phyloP scores from a whole-genome alignment of 2,329 filamentous ascomycete genomes.

The Dichotomopilus funicola region DNA sequence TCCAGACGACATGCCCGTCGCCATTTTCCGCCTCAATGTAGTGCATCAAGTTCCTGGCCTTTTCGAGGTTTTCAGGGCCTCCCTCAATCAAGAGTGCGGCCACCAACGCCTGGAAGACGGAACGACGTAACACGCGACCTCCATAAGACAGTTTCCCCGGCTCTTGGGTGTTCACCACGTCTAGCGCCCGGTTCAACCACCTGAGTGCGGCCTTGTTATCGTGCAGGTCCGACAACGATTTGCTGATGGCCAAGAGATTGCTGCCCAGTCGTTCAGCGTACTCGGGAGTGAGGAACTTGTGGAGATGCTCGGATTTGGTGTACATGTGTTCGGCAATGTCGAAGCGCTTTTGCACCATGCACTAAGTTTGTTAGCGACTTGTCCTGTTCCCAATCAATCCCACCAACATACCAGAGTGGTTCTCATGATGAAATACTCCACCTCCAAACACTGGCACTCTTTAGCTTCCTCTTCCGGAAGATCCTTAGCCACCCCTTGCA shows the following conservation, averaged over 20 bases:
- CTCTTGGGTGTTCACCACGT: conserved; percentile 50
- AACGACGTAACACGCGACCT: conserved; percentile 57
- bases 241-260: conserved; percentile 66
- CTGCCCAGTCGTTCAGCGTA: conserved; percentile 59
- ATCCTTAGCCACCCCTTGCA: conserved; percentile 29
- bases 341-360: conserved; percentile 65
- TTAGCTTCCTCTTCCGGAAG: conserved; percentile 28
- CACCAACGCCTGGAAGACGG: conserved; percentile 59
- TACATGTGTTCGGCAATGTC: conserved; percentile 78
- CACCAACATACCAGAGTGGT: conserved; percentile 53
- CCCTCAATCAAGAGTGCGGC: conserved; percentile 46
- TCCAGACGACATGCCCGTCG: conserved; percentile 56
- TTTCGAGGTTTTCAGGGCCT: conserved; percentile 38
- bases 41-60: conserved; percentile 51
- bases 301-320: conserved; percentile 45
- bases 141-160: conserved; percentile 51
- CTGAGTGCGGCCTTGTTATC: conserved; percentile 51
- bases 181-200: conserved; percentile 68
- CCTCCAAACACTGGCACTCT: conserved; percentile 37
- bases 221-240: conserved; percentile 44
- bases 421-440: conserved; percentile 60
- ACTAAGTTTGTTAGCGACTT: conserved; percentile 38
- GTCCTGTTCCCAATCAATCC: not conserved
- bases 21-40: conserved; percentile 58
- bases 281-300: conserved; percentile 36